Evolutionary conservation across 2,329 filamentous ascomycete genomes (phyloP), one percentile per base, ranked within the genome.

Genomic region (Pleoardoris graminearum): DNA sequence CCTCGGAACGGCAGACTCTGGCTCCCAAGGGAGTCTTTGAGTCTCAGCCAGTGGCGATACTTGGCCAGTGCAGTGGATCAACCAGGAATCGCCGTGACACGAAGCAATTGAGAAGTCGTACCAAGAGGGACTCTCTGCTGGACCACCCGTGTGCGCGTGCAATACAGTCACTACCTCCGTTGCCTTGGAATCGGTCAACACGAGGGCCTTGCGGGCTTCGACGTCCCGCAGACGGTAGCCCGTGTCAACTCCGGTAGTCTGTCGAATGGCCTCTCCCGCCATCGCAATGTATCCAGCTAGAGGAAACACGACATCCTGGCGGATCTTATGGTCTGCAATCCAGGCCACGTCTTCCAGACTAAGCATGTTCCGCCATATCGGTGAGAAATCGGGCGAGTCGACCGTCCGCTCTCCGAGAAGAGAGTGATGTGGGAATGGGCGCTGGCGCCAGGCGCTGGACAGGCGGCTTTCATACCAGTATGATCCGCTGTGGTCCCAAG

Each of bases 81-180:
- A 55, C 64, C 65, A 68, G 2, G 23, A 39, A 21, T 17, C 22
- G 2, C 53, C 53, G 37, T 58, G 49, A 22, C 51, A 50, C 1
- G 64, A 62, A 5, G 46, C 32, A n/a, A 68, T 51, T 1, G 17
- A 23, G 35, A 65, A 68, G 4, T 54, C 49, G 11, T 42, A 60
- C 65, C 64, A 67, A 1, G 14, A 29, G 5, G 25, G 48, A 16
- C 61, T 58, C 3, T 52, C 14, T 1, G n/a, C 39, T 7, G 48
- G 30, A 3, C 48, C 55, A 1, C 58, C 48, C 1, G 39, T 44
- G 1, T 14, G 17, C 3, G 33, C 30, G 8, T 33, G 23, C 3
- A 66, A 27, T 6, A 14, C 36, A 2, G 55, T 57, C 14, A 62
- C 32, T 3, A 62, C 11, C 33, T 62, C 58, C 3, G 16, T 27